Evolutionary conservation across 2,329 filamentous ascomycete species (phyloP).

Genomic region (Calonectria hongkongensis): DNA sequence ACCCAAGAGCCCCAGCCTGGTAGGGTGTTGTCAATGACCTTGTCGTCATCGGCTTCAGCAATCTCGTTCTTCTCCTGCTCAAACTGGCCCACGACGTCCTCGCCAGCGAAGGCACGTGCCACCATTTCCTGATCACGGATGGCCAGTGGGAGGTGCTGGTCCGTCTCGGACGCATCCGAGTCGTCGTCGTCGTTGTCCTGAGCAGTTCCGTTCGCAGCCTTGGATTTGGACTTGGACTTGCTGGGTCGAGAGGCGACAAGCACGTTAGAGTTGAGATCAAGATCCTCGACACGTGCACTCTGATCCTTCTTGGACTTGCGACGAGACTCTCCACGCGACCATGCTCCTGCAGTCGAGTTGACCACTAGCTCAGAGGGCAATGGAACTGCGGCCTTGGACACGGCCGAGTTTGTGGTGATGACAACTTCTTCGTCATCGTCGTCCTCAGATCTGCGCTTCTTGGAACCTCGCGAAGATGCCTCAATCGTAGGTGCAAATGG

Average conservation of each 20-base stretch:
- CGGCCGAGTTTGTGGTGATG: constrained; percentile 52
- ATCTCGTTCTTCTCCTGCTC: constrained; percentile 84
- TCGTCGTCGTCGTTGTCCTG: constrained; percentile 59
- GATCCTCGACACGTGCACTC: constrained; percentile 58
- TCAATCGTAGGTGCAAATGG: constrained; percentile 57
- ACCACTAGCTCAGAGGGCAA: constrained; percentile 44
- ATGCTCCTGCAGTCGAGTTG: constrained; percentile 61
- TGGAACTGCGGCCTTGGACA: constrained; percentile 31
- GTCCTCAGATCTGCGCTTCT: constrained; percentile 54
- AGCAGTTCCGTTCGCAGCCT: constrained; percentile 36
- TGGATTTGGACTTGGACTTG: constrained; percentile 56
- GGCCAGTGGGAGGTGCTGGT: constrained; percentile 73
- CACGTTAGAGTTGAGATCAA: constrained; percentile 64
- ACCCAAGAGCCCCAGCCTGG: constrained; percentile 97
- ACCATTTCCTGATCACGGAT: constrained; percentile 81
- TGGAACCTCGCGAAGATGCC: constrained; percentile 54
- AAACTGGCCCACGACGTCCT: constrained; percentile 89
- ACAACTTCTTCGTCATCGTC: constrained; percentile 55
- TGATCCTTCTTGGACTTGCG: constrained; percentile 62
- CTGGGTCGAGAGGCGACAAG: constrained; percentile 56
- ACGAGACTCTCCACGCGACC: constrained; percentile 63
- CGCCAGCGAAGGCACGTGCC: constrained; percentile 90
- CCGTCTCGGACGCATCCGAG: constrained; percentile 64
- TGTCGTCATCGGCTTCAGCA: constrained; percentile 86
- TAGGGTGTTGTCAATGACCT: constrained; percentile 87